Percentiles rank a stretch among this genome's conserved stretches.
phyloP scores from a whole-genome alignment of 305 asterid species.

The Solanum chacoense region DNA sequence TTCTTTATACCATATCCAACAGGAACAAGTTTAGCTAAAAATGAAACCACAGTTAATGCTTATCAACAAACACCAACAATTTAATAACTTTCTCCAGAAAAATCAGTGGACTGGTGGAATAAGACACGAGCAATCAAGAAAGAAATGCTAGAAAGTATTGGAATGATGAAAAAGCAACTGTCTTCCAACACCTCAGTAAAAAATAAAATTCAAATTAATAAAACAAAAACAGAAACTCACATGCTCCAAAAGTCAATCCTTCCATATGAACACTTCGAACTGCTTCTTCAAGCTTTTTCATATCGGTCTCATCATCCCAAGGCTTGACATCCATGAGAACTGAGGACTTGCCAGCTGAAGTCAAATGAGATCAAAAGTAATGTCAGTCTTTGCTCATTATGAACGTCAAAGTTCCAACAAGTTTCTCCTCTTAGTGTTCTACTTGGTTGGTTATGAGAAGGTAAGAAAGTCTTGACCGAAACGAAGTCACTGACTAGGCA shows the following conservation, averaged over 20 bases:
- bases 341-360: slow-evolving; percentile 80
- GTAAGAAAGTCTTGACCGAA: not conserved
- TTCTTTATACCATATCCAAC: slow-evolving; percentile 91
- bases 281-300: slow-evolving; percentile 70
- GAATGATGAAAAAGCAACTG: not conserved
- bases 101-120: not conserved
- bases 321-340: slow-evolving; percentile 86
- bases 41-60: not conserved
- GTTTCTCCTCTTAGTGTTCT: not conserved
- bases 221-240: slow-evolving; percentile 18
- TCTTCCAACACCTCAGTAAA: not conserved
- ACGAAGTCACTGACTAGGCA: not conserved
- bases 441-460: not conserved
- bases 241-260: slow-evolving; percentile 85
- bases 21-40: slow-evolving; percentile 60
- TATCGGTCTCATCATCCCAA: slow-evolving; percentile 95
- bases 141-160: not conserved
- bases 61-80: not conserved
- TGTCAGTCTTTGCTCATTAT: not conserved
- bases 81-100: not conserved
- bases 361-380: not conserved
- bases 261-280: slow-evolving; percentile 48
- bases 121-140: not conserved
- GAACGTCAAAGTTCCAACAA: not conserved
- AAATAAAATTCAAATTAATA: not conserved